Conservation (phyloP, 2,329 filamentous ascomycete species). For the Neonectria coccinea region DNA sequence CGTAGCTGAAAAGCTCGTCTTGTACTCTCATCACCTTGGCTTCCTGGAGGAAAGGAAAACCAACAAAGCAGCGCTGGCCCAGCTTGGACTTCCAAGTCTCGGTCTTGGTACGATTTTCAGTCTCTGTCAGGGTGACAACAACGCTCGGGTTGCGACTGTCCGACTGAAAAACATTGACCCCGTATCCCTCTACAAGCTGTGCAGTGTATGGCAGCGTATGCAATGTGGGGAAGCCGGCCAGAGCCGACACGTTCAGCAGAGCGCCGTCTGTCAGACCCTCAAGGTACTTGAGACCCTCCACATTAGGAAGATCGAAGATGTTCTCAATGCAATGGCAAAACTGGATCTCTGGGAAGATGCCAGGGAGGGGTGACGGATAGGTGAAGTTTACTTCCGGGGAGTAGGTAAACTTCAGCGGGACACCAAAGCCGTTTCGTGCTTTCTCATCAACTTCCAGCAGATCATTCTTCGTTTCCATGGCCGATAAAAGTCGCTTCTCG, state of each 20-base stretch:
- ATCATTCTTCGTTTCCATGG: slow-evolving; percentile 87
- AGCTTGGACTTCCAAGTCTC: slow-evolving; percentile 82
- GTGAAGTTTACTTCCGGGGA: slow-evolving; percentile 79
- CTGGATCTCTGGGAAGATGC: slow-evolving; percentile 88
- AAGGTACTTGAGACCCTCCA: slow-evolving; percentile 88
- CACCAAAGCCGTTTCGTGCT: slow-evolving; percentile 88
- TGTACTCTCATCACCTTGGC: slow-evolving; percentile 90
- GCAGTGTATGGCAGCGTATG: slow-evolving; percentile 88
- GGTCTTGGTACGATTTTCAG: slow-evolving; percentile 76
- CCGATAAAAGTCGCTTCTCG: slow-evolving; percentile 83
- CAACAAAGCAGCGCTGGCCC: slow-evolving; percentile 87
- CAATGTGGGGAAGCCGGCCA: slow-evolving; percentile 93
- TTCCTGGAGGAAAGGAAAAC: slow-evolving; percentile 95
- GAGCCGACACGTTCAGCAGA: slow-evolving; percentile 82
- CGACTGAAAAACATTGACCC: slow-evolving; percentile 93
- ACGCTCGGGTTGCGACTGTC: slow-evolving; percentile 98
- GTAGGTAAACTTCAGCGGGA: slow-evolving; percentile 93
- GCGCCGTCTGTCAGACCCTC: slow-evolving; percentile 87
- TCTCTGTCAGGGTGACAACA: slow-evolving; percentile 84
- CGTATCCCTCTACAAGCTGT: slow-evolving; percentile 77
- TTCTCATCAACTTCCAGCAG: slow-evolving; percentile 83
- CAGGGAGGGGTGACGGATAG: slow-evolving; percentile 89
- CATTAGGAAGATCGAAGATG: slow-evolving; percentile 92
- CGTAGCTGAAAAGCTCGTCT: slow-evolving; percentile 93
- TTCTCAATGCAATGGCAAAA: slow-evolving; percentile 95